These are phyloP conservation scores for Pichia sp. DNA, from an alignment of 1,139 yeast genomes.

Conservation along the genomic window DNA sequence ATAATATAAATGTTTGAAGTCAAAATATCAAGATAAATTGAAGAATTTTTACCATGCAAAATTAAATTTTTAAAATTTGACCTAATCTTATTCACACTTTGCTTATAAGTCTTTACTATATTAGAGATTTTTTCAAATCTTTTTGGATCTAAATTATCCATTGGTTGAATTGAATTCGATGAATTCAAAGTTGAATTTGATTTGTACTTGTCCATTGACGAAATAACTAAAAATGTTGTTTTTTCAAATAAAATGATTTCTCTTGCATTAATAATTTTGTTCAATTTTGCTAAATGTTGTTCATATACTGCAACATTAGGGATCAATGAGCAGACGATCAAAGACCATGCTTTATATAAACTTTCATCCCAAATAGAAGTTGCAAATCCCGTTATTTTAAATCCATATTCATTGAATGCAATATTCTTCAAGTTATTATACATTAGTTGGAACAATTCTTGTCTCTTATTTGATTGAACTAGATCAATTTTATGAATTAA, in stretches of 20 bases:
- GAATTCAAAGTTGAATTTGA: not conserved
- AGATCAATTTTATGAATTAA: conserved; percentile 93
- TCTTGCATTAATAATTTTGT: conserved; percentile 72
- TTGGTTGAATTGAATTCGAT: not conserved
- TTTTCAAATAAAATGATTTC: conserved; percentile 90
- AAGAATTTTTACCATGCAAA: conserved; percentile 65
- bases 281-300: conserved; percentile 66
- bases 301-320: conserved; percentile 86
- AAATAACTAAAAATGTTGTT: conserved; percentile 86
- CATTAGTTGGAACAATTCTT: conserved; percentile 75
- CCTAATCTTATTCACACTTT: conserved; percentile 82
- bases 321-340: conserved; percentile 86
- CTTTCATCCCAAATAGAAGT: conserved; percentile 98
- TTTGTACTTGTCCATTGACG: conserved; percentile 50
- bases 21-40: conserved; percentile 63
- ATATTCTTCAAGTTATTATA: conserved; percentile 75
- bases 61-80: conserved; percentile 76
- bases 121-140: conserved; percentile 91
- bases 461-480: conserved; percentile 80
- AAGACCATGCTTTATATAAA: conserved; percentile 94
- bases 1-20: conserved; percentile 72
- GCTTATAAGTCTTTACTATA: conserved; percentile 90
- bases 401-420: conserved; percentile 64
- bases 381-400: conserved; percentile 80
- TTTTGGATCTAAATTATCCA: conserved; percentile 62